phyloP scores from a whole-genome alignment of 2,329 filamentous ascomycete genomes.

The Penicillium sp. region DNA sequence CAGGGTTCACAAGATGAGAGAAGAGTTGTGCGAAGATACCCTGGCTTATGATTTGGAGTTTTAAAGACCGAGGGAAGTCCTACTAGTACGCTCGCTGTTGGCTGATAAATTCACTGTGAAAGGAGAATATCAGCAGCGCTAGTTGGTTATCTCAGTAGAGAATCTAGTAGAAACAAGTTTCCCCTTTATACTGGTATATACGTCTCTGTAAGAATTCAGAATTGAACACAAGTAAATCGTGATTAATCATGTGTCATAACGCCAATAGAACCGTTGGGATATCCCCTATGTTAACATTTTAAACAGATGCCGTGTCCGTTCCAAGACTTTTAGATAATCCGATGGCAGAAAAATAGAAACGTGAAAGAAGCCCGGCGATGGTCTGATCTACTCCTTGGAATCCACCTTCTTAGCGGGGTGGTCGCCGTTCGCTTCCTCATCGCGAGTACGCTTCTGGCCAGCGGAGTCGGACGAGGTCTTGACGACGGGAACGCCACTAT shows the following conservation, averaged over 20 bases:
- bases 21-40: conserved; percentile 47
- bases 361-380: conserved; percentile 12
- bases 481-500: conserved; percentile 50
- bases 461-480: conserved; percentile 37
- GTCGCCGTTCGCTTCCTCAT: conserved; percentile 45
- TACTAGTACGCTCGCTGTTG: neutral
- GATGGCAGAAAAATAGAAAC: conserved; percentile 14
- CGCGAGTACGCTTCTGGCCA: conserved; percentile 52
- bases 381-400: conserved; percentile 42
- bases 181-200: too few relatives aligned
- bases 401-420: conserved; percentile 55
- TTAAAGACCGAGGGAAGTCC: conserved; percentile 6
- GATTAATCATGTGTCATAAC: conserved; percentile 21
- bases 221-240: conserved; percentile 9
- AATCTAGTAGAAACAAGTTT: too few relatives aligned
- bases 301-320: conserved; percentile 22
- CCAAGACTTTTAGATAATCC: conserved; percentile 28
- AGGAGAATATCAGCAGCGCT: too few relatives aligned
- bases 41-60: conserved; percentile 50
- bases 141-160: too few relatives aligned
- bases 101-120: neutral
- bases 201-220: neutral
- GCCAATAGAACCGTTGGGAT: conserved; percentile 19
- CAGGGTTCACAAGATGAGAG: conserved; percentile 46
- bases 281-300: conserved; percentile 21